These are phyloP conservation scores for Flueggea neowawraea DNA, from an alignment of 441 rosid genomes.

Conservation along the genomic window DNA sequence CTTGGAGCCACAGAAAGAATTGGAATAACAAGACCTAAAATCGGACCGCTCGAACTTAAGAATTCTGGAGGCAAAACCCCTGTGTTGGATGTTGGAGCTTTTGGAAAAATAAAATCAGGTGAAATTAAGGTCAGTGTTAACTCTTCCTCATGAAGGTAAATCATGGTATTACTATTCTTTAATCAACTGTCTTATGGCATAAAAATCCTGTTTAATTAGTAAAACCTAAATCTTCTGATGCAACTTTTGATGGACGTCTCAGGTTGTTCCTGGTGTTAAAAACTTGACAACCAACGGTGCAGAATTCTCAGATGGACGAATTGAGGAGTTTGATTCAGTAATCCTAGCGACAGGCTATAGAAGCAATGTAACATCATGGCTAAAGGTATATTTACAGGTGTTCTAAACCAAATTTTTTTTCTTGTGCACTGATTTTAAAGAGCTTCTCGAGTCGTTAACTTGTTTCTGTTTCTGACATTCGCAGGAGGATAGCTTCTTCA, in stretches of 20 bases:
- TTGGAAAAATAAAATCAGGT: slow-evolving; percentile 52
- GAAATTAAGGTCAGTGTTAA: slow-evolving; percentile 49
- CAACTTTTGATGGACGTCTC: not conserved
- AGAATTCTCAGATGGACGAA: slow-evolving; percentile 58
- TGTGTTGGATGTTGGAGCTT: slow-evolving; percentile 70
- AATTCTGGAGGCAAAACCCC: slow-evolving; percentile 62
- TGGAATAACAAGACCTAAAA: slow-evolving; percentile 54
- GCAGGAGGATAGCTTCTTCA: slow-evolving; percentile 53
- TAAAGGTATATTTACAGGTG: slow-evolving; percentile 42
- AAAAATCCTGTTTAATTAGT: not conserved
- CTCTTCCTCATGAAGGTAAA: not conserved
- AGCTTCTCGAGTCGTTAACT: not conserved
- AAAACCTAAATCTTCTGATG: not conserved
- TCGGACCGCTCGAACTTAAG: slow-evolving; percentile 67
- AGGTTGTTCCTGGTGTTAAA: slow-evolving; percentile 56
- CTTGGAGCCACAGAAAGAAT: slow-evolving; percentile 48
- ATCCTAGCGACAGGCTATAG: slow-evolving; percentile 81
- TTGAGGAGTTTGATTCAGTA: slow-evolving; percentile 56
- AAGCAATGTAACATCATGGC: slow-evolving; percentile 69
- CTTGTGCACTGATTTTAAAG: not conserved
- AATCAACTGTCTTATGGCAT: too few species aligned
- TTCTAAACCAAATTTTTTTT: not conserved
- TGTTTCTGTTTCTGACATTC: not conserved
- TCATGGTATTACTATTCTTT: not conserved
- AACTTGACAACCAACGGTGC: slow-evolving; percentile 33